Evolutionary conservation across 495 filamentous ascomycete genomes (phyloP).

Genomic region (Diplogelasinospora grovesii): DNA sequence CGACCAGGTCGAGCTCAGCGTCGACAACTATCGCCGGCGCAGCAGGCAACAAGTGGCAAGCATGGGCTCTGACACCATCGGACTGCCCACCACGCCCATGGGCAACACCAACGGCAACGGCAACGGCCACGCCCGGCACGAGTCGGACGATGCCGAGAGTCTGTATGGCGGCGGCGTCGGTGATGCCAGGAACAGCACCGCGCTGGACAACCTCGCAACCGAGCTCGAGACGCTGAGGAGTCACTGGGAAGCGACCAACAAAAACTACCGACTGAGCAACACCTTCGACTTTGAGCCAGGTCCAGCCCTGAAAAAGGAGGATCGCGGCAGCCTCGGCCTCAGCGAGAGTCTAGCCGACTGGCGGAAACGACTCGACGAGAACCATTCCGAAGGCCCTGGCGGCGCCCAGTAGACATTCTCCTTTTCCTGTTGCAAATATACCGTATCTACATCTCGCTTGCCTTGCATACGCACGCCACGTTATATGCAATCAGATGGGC

Average conservation of each 20-base stretch:
- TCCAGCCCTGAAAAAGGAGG: slow-evolving; percentile 42
- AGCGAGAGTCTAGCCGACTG: slow-evolving; percentile 68
- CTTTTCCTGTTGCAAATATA: too few relatives aligned
- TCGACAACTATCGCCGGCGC: slow-evolving; percentile 87
- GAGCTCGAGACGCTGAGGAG: slow-evolving; percentile 83
- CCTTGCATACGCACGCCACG: too few relatives aligned
- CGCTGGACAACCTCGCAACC: slow-evolving; percentile 81
- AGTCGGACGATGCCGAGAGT: slow-evolving; percentile 50
- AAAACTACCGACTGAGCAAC: slow-evolving; percentile 83
- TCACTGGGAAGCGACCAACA: slow-evolving; percentile 94
- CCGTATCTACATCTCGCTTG: too few relatives aligned
- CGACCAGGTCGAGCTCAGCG: slow-evolving; percentile 86
- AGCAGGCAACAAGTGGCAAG: slow-evolving; percentile 30
- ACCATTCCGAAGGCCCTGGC: slow-evolving; percentile 13
- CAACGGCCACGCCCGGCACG: slow-evolving; percentile 49
- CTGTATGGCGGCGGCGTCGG: slow-evolving; percentile 35
- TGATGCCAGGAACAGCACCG: slow-evolving; percentile 67
- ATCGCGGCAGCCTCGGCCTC: slow-evolving; percentile 41
- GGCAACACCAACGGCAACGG: slow-evolving; percentile 6
- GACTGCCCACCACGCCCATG: neutral
- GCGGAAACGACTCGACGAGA: slow-evolving; percentile 61
- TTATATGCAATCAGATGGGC: too few relatives aligned
- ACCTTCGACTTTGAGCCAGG: slow-evolving; percentile 72
- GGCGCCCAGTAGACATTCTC: slow-evolving; percentile 14
- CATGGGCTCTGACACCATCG: slow-evolving; percentile 24